These are phyloP conservation scores for Margaritispora aquatica DNA, from an alignment of 495 filamentous ascomycete genomes.

Conservation along the genomic window DNA sequence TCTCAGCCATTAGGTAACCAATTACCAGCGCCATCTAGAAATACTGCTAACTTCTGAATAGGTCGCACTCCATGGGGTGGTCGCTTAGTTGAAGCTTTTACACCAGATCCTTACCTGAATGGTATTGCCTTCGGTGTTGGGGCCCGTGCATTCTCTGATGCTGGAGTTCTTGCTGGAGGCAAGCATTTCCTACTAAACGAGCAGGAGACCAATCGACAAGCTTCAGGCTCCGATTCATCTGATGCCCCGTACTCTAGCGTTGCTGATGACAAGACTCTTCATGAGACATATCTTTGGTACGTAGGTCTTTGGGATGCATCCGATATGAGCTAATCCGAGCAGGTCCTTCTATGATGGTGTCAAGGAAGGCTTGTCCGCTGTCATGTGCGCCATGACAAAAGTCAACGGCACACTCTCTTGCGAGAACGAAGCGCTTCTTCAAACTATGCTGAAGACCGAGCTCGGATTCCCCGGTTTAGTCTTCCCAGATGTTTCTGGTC, in stretches of 20 bases:
- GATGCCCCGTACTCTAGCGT: constrained; percentile 48
- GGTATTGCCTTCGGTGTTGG: constrained; percentile 39
- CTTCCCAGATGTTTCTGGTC: constrained; percentile 74
- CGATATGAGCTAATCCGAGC: background rate
- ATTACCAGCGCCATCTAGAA: background rate
- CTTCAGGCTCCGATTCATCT: background rate
- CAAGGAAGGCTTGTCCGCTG: constrained; percentile 69
- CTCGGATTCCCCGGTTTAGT: constrained; percentile 63
- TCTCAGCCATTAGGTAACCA: constrained; percentile 43
- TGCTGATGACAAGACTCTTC: constrained; percentile 59
- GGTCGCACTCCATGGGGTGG: constrained; percentile 38
- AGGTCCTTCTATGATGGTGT: constrained; percentile 51
- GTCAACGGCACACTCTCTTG: constrained; percentile 32
- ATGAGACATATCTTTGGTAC: constrained; percentile 62
- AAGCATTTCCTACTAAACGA: constrained; percentile 60
- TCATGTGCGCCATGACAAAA: constrained; percentile 36
- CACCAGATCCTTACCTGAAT: constrained; percentile 42
- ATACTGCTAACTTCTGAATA: background rate
- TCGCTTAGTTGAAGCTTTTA: constrained; percentile 49
- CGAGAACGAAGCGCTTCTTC: constrained; percentile 52
- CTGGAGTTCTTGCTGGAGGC: constrained; percentile 45
- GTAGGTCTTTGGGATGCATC: background rate
- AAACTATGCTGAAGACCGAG: constrained; percentile 56
- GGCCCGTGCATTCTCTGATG: constrained; percentile 40
- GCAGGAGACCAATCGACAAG: constrained; percentile 54